These are phyloP conservation scores for Taiwanofungus camphoratus DNA, from an alignment of 1,284 basidiomycete genomes.

Conservation along the genomic window DNA sequence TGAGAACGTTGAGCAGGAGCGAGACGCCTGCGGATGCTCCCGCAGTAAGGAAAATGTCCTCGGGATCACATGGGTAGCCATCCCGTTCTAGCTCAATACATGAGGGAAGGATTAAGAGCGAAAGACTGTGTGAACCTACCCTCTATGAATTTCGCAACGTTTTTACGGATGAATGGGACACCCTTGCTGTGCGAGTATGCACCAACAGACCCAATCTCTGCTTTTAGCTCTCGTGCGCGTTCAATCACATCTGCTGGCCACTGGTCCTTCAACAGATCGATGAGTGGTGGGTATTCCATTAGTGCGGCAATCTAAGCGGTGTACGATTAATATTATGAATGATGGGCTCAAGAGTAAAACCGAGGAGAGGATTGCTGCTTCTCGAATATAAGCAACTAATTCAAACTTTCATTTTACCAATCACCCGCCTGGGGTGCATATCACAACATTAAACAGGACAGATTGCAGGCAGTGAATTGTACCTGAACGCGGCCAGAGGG, in stretches of 20 bases:
- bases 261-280: slow-evolving; percentile 68
- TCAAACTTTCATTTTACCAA: too few relatives aligned
- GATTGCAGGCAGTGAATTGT: too few relatives aligned
- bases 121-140: slow-evolving; percentile 44
- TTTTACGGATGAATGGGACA: slow-evolving; percentile 81
- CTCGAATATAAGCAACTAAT: too few relatives aligned
- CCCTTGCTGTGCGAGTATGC: slow-evolving; percentile 98
- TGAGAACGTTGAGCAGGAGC: slow-evolving; percentile 80
- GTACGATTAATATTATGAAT: neutral
- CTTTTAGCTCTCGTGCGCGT: slow-evolving; percentile 74
- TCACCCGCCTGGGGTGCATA: too few relatives aligned
- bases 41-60: slow-evolving; percentile 89
- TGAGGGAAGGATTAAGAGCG: too few relatives aligned
- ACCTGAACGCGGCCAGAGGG: too few relatives aligned
- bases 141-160: slow-evolving; percentile 87
- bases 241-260: slow-evolving; percentile 87
- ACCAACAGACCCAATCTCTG: slow-evolving; percentile 91
- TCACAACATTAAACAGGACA: too few relatives aligned
- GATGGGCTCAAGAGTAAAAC: neutral
- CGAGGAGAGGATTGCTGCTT: too few relatives aligned
- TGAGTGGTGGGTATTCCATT: slow-evolving; percentile 87
- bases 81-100: slow-evolving; percentile 89
- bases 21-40: slow-evolving; percentile 93
- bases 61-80: slow-evolving; percentile 79
- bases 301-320: slow-evolving; percentile 72